Evolutionary conservation across 352 stramenopile species (phyloP).

Genomic region (Pythium aquatile): DNA sequence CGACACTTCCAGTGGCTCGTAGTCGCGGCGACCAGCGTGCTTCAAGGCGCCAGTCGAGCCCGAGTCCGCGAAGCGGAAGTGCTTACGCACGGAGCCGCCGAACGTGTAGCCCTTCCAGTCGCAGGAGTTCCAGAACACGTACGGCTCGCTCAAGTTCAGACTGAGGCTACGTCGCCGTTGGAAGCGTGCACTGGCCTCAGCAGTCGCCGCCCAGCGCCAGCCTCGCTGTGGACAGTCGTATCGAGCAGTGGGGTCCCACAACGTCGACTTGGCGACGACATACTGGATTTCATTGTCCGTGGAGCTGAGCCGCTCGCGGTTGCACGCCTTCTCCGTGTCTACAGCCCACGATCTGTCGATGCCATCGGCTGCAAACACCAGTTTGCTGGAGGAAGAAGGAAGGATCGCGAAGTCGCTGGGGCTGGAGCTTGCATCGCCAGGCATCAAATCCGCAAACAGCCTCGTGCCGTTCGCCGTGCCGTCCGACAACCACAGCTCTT

Average conservation of each 20-base stretch:
- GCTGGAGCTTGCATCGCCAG: conserved; percentile 36
- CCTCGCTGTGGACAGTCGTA: conserved; percentile 76
- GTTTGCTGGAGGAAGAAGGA: conserved; percentile 15
- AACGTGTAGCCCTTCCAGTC: conserved; percentile 69
- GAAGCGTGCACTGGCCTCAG: conserved; percentile 33
- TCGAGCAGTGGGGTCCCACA: conserved; percentile 38
- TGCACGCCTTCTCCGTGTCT: conserved; percentile 37
- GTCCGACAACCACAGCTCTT: conserved; percentile 73
- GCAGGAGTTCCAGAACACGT: conserved; percentile 74
- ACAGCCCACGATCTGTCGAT: conserved; percentile 54
- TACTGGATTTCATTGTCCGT: conserved; percentile 47
- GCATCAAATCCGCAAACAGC: conserved; percentile 60
- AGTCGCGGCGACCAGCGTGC: conserved; percentile 53
- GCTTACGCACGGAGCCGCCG: conserved; percentile 35
- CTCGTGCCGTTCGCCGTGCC: conserved; percentile 36
- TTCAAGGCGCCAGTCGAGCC: conserved; percentile 55
- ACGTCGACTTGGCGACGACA: conserved; percentile 44
- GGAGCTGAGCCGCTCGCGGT: conserved; percentile 39
- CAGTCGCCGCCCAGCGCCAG: conserved; percentile 65
- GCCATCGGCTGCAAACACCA: conserved; percentile 74
- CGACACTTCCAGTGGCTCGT: conserved; percentile 31
- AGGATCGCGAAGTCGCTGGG: conserved; percentile 49
- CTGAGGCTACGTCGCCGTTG: background rate
- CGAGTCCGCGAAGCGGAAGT: conserved; percentile 83
- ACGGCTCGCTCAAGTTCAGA: conserved; percentile 30